Percentiles rank a stretch among this genome's conserved stretches.
These are phyloP conservation scores for Picea engelmannii DNA, from an alignment of 83 land plant genomes.

Conservation along the genomic window DNA sequence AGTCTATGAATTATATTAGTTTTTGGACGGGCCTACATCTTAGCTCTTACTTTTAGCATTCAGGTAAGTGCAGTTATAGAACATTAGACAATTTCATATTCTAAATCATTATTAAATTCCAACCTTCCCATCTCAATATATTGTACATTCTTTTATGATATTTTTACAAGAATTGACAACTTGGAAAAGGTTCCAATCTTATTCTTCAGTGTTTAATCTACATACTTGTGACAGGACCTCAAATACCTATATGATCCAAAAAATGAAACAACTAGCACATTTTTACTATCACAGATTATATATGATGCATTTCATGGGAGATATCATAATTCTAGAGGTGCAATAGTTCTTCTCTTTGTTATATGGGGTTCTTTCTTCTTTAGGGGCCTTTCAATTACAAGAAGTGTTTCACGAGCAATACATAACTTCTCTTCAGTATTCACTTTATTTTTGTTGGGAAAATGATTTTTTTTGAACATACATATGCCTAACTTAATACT, in stretches of 20 bases:
- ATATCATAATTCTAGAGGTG: constrained; percentile 67
- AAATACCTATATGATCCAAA: constrained; percentile 67
- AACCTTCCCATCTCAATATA: not conserved
- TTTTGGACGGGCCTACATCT: constrained; percentile 86
- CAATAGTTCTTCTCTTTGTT: constrained; percentile 63
- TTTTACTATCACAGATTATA: constrained; percentile 85
- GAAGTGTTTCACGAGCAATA: constrained; percentile 88
- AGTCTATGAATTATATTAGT: constrained; percentile 81
- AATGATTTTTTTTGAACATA: not conserved
- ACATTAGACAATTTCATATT: not conserved
- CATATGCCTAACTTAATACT: not conserved
- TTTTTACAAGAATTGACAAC: not conserved
- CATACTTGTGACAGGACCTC: constrained; percentile 35
- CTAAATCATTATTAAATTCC: not conserved
- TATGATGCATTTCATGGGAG: constrained; percentile 93
- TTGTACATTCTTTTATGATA: not conserved
- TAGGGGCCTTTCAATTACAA: constrained; percentile 84
- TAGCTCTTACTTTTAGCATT: constrained; percentile 86
- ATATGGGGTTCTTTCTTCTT: constrained; percentile 93
- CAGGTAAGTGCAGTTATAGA: constrained; percentile 48
- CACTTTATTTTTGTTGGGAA: not conserved
- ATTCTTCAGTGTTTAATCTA: too few species aligned
- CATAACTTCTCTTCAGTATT: constrained; percentile 10
- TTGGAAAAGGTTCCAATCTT: not conserved
- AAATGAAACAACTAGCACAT: constrained; percentile 85